Evolutionary conservation across 2,329 filamentous ascomycete genomes (phyloP).

Genomic region (Stachybotrys elegans): DNA sequence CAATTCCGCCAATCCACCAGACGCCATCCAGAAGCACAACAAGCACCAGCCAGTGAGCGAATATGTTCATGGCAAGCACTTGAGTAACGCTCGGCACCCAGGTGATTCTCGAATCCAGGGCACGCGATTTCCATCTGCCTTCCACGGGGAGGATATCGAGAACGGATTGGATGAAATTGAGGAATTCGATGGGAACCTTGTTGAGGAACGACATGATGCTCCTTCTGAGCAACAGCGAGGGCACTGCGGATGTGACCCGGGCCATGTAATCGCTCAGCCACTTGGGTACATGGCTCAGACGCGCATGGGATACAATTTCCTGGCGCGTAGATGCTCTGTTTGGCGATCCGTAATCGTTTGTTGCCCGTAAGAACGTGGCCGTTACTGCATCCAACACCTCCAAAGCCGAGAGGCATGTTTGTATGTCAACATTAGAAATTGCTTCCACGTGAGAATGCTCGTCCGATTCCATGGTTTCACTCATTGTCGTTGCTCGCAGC

Average conservation of each 20-base stretch:
- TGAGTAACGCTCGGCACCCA: constrained; percentile 4
- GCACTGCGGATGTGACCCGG: constrained; percentile 22
- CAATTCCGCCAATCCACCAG: constrained; percentile 33
- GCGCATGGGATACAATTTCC: no score
- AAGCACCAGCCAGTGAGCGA: constrained; percentile 33
- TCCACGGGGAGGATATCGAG: constrained; percentile 14
- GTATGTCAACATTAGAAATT: no score
- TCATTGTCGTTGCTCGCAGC: no score
- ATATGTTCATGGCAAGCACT: constrained; percentile 28
- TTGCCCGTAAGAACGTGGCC: no score
- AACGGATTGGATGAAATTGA: constrained; percentile 28
- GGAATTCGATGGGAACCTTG: constrained; percentile 24
- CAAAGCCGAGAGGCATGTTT: no score
- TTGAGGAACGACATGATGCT: constrained; percentile 36
- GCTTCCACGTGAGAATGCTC: no score
- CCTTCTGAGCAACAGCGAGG: constrained; percentile 25
- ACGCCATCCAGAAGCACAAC: constrained; percentile 31
- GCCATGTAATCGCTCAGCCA: constrained; percentile 31
- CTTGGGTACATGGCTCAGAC: constrained; percentile 19
- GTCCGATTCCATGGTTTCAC: no score
- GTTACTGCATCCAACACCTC: no score
- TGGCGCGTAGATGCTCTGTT: no score
- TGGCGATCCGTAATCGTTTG: no score
- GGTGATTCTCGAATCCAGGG: neutral
- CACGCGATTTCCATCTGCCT: neutral